Evolutionary conservation across 805 yeast species (phyloP), one percentile per base, ranked within the genome.

Genomic region (Spencermartinsiella europaea): DNA sequence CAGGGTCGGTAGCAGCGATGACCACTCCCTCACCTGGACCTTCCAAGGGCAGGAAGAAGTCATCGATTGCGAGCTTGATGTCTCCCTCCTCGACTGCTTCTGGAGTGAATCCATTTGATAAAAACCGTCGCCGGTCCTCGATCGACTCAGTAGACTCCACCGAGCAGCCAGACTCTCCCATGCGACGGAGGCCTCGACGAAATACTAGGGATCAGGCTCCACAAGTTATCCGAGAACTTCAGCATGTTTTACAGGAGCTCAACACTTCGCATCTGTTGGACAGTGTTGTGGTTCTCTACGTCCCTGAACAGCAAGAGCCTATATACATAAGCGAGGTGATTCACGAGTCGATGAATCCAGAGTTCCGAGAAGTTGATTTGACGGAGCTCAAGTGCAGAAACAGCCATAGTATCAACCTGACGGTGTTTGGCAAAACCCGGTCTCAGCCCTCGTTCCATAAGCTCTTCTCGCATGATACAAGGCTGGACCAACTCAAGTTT

Each of bases 171-270:
- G 42, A 22, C 7, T 39, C 45, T 15, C 47, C 54, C 4, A 17
- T 25, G 17, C 12, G 49, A 44, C 45, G 48, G 28, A 15, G 45
- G 19, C 25, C 31, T 16, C 38, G 48, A 35, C 20, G 50, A 21
- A n/a, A 20, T 21, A 40, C 37, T 3, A 31, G 40, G 31, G 47
- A 22, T 17, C 40, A 31, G 40, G 28, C 49, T 16, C 36, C 42
- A 8, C 47, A 38, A 28, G 14, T 41, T 14, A 39, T 44, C 25
- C 45, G 38, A 19, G 47, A 43, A 34, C 21, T 51, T n/a, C 54
- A 67, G 47, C 58, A 54, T 45, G 44, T 62, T 56, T 56, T 70
- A 58, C 40, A 60, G 55, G 28, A 63, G 55, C 48, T 65, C 41
- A 48, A 50, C 54, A 40, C 57, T 52, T 41, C 54, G 21, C 27